Base-by-base conservation (phyloP, 1,284 basidiomycete species). In the Puccinia polysora region DNA sequence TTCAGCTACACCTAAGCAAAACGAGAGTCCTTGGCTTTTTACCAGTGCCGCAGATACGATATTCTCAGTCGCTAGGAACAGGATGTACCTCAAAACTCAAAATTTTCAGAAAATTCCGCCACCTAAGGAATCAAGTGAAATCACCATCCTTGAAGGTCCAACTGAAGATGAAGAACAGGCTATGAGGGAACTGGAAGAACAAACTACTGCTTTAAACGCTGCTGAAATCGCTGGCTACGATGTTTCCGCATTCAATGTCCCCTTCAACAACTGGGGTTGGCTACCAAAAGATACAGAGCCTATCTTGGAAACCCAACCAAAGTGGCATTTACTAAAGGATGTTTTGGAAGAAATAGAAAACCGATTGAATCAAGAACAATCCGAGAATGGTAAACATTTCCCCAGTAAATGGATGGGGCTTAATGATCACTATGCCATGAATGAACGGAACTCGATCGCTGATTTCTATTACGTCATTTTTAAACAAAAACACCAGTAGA, bases 301-400 rank as follows among this genome's bases (percentile, higher is more conserved):
- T 0, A 86, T 93, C 0, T 83, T 98, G 20, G 95, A 98, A 79
- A 94, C 97, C 78, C 84, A 90, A 47, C 95, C 95, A 0, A 99
- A 99, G 78, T 98, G 96, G 95, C 85, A 84, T 64, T 80, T 97
- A 2, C 82, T 99, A 2, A 85, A 87, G 0, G 90, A 93, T 14
- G 85, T 96, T 0, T 79, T 99, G 59, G 85, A 91, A 74, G 96
- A 99, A 81, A 89, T 94, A 4, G 96, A 98, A 80, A 87, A 88
- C 74, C 90, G 93, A 76, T 89, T 93, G 63, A 76, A 85, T 6
- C 34, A 52, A 23, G 60, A 60, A 4, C 49, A 75, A 76, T 58
- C 60, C 75, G 8, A 69, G 69, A 74, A n/a, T 49, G 75, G 71
- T 47, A 23, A 25, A 25, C 1, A 50, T 20, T 45, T 64, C 43